phyloP scores from a whole-genome alignment of 352 stramenopile genomes.

The Phytophthora lateralis region DNA sequence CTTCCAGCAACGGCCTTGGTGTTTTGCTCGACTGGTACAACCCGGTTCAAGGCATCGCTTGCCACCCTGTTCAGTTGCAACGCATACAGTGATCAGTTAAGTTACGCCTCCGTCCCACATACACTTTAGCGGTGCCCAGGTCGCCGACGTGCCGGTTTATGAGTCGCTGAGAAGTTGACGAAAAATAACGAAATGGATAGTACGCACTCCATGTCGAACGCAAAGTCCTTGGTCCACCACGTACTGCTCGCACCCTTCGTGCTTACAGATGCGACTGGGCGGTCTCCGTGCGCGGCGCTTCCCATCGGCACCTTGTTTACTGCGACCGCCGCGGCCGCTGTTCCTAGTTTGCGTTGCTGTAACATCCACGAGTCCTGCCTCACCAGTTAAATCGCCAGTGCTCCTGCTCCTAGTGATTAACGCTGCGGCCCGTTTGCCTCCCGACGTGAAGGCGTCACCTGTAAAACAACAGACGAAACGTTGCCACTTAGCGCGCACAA shows the following conservation, averaged over 20 bases:
- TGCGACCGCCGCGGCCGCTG: constrained; percentile 14
- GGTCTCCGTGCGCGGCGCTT: constrained; percentile 60
- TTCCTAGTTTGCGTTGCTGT: background rate
- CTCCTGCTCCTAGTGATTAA: constrained; percentile 37
- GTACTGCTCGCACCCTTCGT: constrained; percentile 77
- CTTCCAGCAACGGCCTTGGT: constrained; percentile 76
- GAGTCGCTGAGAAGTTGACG: constrained; percentile 1
- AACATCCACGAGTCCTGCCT: constrained; percentile 1
- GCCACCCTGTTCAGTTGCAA: constrained; percentile 46
- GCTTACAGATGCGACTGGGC: constrained; percentile 74
- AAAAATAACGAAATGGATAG: constrained; percentile 16
- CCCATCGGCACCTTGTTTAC: constrained; percentile 41
- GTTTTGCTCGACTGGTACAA: constrained; percentile 76
- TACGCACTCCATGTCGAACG: constrained; percentile 70
- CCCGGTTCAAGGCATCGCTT: constrained; percentile 65
- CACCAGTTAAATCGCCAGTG: constrained; percentile 37
- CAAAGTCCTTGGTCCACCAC: constrained; percentile 82
- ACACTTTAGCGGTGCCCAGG: background rate
- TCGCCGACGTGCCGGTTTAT: background rate
- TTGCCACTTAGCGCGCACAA: constrained; percentile 7
- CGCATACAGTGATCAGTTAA: constrained; percentile 10
- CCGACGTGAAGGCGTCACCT: constrained; percentile 27
- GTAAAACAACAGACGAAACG: constrained; percentile 12
- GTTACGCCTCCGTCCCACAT: constrained; percentile 2
- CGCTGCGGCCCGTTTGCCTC: constrained; percentile 21